phyloP scores from a whole-genome alignment of 1,284 basidiomycete genomes.

The Melanopsichium pennsylvanicum region DNA sequence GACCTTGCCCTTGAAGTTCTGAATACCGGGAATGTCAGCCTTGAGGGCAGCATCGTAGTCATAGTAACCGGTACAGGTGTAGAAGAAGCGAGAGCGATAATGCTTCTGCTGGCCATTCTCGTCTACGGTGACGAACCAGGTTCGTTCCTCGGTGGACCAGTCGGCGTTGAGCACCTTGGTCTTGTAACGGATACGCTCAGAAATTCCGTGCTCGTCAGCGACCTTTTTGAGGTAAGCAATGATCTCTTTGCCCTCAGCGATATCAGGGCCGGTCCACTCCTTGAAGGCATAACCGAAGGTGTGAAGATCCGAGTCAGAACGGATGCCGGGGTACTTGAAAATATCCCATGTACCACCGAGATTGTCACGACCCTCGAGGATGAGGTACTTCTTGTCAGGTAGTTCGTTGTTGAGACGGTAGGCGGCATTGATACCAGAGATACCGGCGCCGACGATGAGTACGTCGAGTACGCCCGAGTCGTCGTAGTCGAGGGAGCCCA shows the following conservation, averaged over 20 bases:
- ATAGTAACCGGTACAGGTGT: slow-evolving; percentile 61
- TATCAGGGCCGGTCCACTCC: slow-evolving; percentile 53
- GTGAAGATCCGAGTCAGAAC: slow-evolving; percentile 45
- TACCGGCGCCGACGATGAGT: slow-evolving; percentile 61
- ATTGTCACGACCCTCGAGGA: slow-evolving; percentile 45
- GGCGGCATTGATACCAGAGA: slow-evolving; percentile 63
- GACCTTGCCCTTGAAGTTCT: slow-evolving; percentile 59
- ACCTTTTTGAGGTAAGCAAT: slow-evolving; percentile 56
- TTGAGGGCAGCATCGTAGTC: slow-evolving; percentile 55
- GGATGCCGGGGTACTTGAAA: slow-evolving; percentile 55
- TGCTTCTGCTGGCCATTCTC: slow-evolving; percentile 29
- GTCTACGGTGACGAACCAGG: slow-evolving; percentile 49
- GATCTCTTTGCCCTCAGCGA: slow-evolving; percentile 59
- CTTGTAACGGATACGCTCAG: slow-evolving; percentile 50
- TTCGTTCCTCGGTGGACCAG: slow-evolving; percentile 47
- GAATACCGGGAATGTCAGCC: slow-evolving; percentile 57
- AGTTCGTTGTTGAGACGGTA: slow-evolving; percentile 55
- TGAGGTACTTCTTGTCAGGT: slow-evolving; percentile 50
- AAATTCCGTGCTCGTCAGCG: slow-evolving; percentile 54
- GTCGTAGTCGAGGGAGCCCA: slow-evolving; percentile 41
- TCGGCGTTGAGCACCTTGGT: slow-evolving; percentile 39
- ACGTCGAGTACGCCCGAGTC: slow-evolving; percentile 48
- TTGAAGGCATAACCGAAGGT: slow-evolving; percentile 52
- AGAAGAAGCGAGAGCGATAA: slow-evolving; percentile 48
- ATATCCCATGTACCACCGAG: slow-evolving; percentile 61